A percentile compares a stretch with the other conserved stretches of the same genome.
phyloP scores from a whole-genome alignment of 1,139 yeast species.

The Debaryomyces udenii region DNA sequence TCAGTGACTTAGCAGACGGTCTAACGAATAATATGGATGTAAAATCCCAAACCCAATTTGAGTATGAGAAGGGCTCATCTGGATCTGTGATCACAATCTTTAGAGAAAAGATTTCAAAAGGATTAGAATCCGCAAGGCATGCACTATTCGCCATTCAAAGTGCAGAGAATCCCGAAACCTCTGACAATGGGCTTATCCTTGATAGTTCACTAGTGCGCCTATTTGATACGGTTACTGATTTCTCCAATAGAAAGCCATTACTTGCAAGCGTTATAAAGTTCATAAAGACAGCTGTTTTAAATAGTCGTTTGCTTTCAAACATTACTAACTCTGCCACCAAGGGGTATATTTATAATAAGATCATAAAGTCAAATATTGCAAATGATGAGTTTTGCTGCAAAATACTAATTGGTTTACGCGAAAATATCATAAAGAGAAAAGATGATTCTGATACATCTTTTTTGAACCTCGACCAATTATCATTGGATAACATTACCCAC shows the following conservation, averaged over 20 bases:
- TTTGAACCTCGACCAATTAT: conserved; percentile 3
- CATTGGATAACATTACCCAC: conserved; percentile 17
- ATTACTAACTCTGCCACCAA: conserved; percentile 23
- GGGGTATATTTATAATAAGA: conserved; percentile 19
- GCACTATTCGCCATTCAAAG: not conserved
- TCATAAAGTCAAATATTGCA: conserved; percentile 18
- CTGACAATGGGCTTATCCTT: not conserved
- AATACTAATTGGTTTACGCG: conserved; percentile 23
- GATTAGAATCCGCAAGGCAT: too few relatives aligned
- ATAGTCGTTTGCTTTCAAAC: conserved; percentile 16
- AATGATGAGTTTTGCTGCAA: conserved; percentile 24
- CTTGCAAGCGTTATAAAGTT: conserved; percentile 21
- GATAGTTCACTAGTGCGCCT: conserved; percentile 29
- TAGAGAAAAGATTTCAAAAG: too few relatives aligned
- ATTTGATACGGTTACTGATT: conserved; percentile 29
- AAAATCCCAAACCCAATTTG: too few relatives aligned
- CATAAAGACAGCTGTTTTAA: conserved; percentile 16
- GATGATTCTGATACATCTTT: conserved; percentile 11
- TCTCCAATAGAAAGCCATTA: conserved; percentile 35
- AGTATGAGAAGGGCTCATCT: too few relatives aligned
- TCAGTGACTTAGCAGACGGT: too few relatives aligned
- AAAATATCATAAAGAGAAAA: conserved; percentile 22
- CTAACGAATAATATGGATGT: too few relatives aligned
- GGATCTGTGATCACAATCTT: too few relatives aligned
- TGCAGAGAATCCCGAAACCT: not conserved